These are phyloP conservation scores for Fusarium dlaminii DNA, from an alignment of 2,329 filamentous ascomycete species.

Conservation along the genomic window DNA sequence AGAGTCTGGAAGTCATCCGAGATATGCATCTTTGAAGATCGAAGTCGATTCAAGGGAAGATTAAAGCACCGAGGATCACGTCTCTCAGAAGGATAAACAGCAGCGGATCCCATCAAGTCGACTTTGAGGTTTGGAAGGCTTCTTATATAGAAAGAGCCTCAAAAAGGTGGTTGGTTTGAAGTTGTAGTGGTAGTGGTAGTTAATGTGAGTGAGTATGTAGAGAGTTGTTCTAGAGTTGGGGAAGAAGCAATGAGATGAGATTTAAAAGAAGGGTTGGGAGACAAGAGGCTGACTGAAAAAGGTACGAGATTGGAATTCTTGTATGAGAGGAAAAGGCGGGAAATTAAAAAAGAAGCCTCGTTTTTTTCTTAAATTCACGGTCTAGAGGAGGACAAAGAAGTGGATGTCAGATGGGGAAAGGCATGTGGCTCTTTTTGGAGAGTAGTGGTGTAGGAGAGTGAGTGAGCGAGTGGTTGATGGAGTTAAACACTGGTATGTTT, in stretches of 20 bases:
- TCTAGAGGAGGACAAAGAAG: conserved; percentile 18
- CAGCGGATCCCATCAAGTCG: conserved; percentile 25
- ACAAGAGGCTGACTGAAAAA: conserved; percentile 18
- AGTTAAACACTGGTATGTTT: conserved; percentile 22
- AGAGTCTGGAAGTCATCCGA: conserved; percentile 56
- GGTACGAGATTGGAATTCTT: conserved; percentile 7
- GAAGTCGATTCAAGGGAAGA: conserved; percentile 24
- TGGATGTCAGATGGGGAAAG: conserved; percentile 2
- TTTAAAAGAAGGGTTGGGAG: neutral
- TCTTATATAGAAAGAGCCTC: conserved; percentile 3
- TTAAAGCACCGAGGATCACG: conserved; percentile 28
- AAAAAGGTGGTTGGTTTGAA: neutral
- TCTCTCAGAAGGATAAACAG: conserved; percentile 22
- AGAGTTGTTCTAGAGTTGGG: conserved; percentile 4
- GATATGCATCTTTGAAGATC: conserved; percentile 46
- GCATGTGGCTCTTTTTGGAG: conserved; percentile 9
- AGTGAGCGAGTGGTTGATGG: conserved; percentile 14
- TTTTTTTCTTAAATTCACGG: conserved; percentile 13
- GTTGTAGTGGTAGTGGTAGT: neutral
- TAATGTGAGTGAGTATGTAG: neutral
- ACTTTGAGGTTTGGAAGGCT: neutral
- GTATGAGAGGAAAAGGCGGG: conserved; percentile 7
- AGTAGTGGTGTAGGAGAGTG: neutral
- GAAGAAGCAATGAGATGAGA: conserved; percentile 20
- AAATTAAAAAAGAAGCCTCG: conserved; percentile 13